Percentiles rank a stretch among this genome's conserved stretches.
These are phyloP conservation scores for Madurella mycetomatis DNA, from an alignment of 2,329 filamentous ascomycete species.

Conservation along the genomic window DNA sequence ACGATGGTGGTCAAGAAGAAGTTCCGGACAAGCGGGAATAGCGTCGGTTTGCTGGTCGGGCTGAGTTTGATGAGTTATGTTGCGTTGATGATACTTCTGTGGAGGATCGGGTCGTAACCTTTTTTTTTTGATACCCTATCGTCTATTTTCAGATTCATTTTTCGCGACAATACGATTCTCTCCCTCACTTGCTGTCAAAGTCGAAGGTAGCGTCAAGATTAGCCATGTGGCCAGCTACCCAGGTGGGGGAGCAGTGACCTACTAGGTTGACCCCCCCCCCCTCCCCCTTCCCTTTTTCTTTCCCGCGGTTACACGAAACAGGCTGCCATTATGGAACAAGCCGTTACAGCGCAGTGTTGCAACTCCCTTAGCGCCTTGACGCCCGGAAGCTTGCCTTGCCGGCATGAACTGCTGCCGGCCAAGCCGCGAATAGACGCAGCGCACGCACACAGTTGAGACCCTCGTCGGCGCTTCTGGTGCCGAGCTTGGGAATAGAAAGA, in stretches of 20 bases:
- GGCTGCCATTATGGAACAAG: too few relatives aligned
- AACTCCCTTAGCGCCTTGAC: background rate
- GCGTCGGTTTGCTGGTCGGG: conserved; percentile 52
- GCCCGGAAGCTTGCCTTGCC: conserved; percentile 3
- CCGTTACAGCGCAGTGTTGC: too few relatives aligned
- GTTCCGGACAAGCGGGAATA: conserved; percentile 62
- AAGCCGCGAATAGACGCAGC: background rate
- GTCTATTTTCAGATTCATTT: too few relatives aligned
- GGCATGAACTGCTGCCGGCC: conserved; percentile 8
- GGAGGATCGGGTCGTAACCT: conserved; percentile 34
- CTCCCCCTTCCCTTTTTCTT: too few relatives aligned
- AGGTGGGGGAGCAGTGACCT: too few relatives aligned
- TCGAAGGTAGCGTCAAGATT: too few relatives aligned
- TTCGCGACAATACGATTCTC: too few relatives aligned
- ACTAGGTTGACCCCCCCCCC: too few relatives aligned
- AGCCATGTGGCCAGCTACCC: too few relatives aligned
- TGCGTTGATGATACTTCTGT: conserved; percentile 52
- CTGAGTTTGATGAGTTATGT: conserved; percentile 57
- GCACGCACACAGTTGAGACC: background rate
- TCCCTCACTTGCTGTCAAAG: too few relatives aligned
- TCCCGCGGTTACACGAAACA: too few relatives aligned
- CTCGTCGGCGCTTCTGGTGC: background rate
- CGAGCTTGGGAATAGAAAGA: too few relatives aligned
- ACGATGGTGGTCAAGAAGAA: conserved; percentile 40
- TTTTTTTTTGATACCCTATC: background rate